Percentiles rank a stretch among this genome's conserved stretches.
Evolutionary conservation across 169 alveolate genomes (phyloP).

Genomic region (Plasmodium cynomolgi): DNA sequence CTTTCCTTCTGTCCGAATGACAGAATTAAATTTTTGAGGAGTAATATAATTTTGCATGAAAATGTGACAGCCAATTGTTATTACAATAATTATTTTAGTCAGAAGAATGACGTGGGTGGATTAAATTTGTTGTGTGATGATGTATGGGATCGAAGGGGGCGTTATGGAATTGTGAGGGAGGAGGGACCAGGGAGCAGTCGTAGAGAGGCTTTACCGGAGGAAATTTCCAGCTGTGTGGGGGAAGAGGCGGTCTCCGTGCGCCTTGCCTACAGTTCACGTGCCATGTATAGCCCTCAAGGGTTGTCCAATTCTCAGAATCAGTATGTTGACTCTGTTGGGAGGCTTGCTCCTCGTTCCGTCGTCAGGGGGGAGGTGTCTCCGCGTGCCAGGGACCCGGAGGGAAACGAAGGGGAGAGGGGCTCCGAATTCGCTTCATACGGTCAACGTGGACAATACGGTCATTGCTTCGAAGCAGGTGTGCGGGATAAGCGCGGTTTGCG

Average conservation of each 20-base stretch:
- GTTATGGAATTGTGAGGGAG: not conserved
- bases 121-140: not conserved
- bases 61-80: not conserved
- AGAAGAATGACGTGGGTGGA: not conserved
- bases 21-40: conserved; percentile 21
- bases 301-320: not conserved
- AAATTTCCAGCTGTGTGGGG: not conserved
- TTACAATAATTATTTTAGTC: not conserved
- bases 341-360: not conserved
- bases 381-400: not conserved
- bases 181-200: not conserved
- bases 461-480: not conserved
- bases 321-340: not conserved
- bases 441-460: not conserved
- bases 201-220: not conserved
- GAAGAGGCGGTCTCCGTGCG: not conserved
- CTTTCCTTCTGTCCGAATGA: conserved; percentile 28
- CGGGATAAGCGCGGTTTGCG: not conserved
- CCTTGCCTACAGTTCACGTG: not conserved
- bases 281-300: not conserved
- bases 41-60: conserved; percentile 28
- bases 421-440: not conserved
- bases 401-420: not conserved
- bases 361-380: not conserved
- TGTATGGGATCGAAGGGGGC: not conserved